Evolutionary conservation across 371 early-diverging fungal species (phyloP), one percentile per base, ranked within the genome.

Genomic region (Mortierella sp.): DNA sequence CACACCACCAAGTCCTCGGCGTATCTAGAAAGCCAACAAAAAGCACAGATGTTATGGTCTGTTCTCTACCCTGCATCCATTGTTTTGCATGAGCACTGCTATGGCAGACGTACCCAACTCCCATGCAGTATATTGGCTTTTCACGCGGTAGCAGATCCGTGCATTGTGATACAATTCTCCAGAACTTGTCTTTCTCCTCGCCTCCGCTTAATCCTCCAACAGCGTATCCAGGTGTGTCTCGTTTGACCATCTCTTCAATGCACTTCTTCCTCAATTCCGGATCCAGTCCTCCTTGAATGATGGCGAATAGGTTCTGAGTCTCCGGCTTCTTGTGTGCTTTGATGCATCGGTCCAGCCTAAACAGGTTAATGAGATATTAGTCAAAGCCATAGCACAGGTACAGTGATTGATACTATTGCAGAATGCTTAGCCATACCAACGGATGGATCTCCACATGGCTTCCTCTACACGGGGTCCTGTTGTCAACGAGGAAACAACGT

Each of bases 91-190:
- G 45, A 22, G 24, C 34, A 29, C 25, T 9, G 25, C 2, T 6
- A 6, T 24, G 37, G 40, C 21, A 22, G 17, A 54, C 46, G 60
- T 83, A 95, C 71, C 98, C 98, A 24, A 98, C 94, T 29, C 98
- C 98, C 98, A 98, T 98, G 80, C 97, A 95, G 81, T 97, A 98
- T 60, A 91, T 90, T 12, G 98, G 98, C 61, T 96, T 95, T 62
- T 82, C 83, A 29, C 90, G 80, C 37, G 96, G 95, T 52, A 98
- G 79, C 63, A 91, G 63, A 73, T 94, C 95, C 9, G 95, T 95
- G 79, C 94, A 95, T 47, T 88, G 80, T 19, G 85, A 74, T 10
- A 98, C 95, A 83, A 94, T 88, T 77, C 88, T 85, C 94, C 95
- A 95, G 80, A 98, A 97, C 39, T 86, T 85, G 66, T 93, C 92